phyloP scores from a whole-genome alignment of 495 filamentous ascomycete species.

The Lasiosphaeriaceae sp. region DNA sequence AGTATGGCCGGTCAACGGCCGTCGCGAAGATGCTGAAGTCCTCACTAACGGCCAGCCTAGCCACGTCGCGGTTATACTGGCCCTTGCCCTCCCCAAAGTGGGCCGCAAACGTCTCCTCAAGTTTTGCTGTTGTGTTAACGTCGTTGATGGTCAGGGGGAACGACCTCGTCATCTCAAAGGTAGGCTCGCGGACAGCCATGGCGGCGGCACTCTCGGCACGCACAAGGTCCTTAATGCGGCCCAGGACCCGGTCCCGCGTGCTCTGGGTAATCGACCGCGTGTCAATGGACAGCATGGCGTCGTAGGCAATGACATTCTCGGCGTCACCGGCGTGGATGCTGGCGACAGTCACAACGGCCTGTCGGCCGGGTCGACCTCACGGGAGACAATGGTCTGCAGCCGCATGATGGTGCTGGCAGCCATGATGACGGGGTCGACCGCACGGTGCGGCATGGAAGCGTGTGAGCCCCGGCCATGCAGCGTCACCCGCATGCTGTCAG shows the following conservation, averaged over 20 bases:
- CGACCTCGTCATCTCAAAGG: not conserved
- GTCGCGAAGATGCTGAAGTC: not conserved
- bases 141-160: not conserved
- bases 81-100: not conserved
- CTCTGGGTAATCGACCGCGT: not conserved
- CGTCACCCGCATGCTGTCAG: constrained; percentile 41
- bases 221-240: not conserved
- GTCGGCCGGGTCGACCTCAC: constrained; percentile 50
- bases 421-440: constrained; percentile 56
- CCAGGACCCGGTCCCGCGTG: not conserved
- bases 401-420: constrained; percentile 49
- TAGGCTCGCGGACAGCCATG: not conserved
- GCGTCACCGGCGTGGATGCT: constrained; percentile 49
- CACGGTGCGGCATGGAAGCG: constrained; percentile 45
- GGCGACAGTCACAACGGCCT: constrained; percentile 52
- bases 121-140: not conserved
- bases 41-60: not conserved
- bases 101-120: not conserved
- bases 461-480: constrained; percentile 53
- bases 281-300: not conserved
- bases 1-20: not conserved
- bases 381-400: constrained; percentile 53
- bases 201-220: not conserved
- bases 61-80: not conserved
- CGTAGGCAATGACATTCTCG: constrained; percentile 46